Conservation (phyloP, 2,329 filamentous ascomycete genomes). For the Helotiales sp. region DNA sequence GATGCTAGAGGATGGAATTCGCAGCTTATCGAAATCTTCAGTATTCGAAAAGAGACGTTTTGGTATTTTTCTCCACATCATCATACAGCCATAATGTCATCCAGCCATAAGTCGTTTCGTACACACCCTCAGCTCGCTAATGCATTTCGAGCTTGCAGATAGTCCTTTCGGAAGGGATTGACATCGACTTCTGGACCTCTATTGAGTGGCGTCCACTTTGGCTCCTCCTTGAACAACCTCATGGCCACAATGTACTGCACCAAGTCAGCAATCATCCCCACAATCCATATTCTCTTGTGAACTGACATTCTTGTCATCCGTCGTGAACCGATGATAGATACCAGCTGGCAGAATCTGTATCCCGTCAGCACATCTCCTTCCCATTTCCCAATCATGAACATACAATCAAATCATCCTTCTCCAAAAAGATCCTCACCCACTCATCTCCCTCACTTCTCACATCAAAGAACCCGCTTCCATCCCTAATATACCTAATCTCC, state of each 20-base stretch:
- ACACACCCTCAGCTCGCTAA: conserved; percentile 10
- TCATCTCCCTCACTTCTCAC: conserved; percentile 79
- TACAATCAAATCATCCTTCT: conserved; percentile 80
- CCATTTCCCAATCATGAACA: conserved; percentile 4
- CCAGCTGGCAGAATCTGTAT: conserved; percentile 77
- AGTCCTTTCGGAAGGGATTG: conserved; percentile 78
- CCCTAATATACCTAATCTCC: conserved; percentile 93
- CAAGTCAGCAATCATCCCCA: conserved; percentile 9
- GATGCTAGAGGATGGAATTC: too few species aligned
- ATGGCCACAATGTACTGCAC: conserved; percentile 88
- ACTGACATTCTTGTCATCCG: conserved; percentile 85
- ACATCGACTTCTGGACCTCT: conserved; percentile 72
- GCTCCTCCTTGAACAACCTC: conserved; percentile 96
- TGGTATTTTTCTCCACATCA: not conserved
- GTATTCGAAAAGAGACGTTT: not conserved
- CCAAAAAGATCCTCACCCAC: conserved; percentile 84
- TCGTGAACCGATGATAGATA: conserved; percentile 98
- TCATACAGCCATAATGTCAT: conserved; percentile 1
- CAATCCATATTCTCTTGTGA: not conserved
- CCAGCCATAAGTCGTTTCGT: not conserved
- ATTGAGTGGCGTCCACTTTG: conserved; percentile 96
- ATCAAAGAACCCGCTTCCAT: conserved; percentile 89
- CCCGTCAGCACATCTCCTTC: conserved; percentile 13
- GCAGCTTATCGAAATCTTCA: not conserved
- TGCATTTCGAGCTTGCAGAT: conserved; percentile 49